A percentile compares a stretch with the other conserved stretches of the same genome.
phyloP scores from a whole-genome alignment of 306 rosid genomes.

The Cyclanthera cordifolia region DNA sequence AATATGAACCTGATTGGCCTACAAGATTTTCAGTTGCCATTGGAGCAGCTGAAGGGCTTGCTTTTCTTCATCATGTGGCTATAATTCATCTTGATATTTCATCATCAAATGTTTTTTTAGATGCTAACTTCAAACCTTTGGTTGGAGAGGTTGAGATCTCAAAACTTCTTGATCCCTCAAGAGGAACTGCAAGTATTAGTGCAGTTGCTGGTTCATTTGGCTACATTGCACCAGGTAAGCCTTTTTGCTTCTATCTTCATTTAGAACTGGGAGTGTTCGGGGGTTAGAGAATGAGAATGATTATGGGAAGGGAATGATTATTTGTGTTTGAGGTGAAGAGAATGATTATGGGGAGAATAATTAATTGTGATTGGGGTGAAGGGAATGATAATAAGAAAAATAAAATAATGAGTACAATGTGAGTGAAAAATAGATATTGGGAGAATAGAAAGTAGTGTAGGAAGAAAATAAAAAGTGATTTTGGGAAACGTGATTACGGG shows the following conservation, averaged over 20 bases:
- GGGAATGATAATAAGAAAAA: no score
- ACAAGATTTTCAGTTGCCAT: conserved; percentile 69
- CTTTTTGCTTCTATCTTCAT: conserved; percentile 3
- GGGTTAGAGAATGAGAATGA: no score
- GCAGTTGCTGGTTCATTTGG: conserved; percentile 99
- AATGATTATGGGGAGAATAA: no score
- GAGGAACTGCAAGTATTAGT: conserved; percentile 93
- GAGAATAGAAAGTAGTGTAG: no score
- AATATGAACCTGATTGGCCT: conserved; percentile 91
- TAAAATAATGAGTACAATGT: no score
- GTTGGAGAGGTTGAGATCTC: conserved; percentile 94
- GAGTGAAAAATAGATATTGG: no score
- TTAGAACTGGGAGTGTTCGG: no score
- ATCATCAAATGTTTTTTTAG: conserved; percentile 72
- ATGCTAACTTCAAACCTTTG: conserved; percentile 72
- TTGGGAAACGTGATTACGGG: no score
- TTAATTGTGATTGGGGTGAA: no score
- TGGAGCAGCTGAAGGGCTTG: conserved; percentile 89
- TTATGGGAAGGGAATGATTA: no score
- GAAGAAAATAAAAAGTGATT: no score
- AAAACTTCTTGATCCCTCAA: conserved; percentile 85
- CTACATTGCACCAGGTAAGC: conserved; percentile 97
- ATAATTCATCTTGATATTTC: conserved; percentile 95
- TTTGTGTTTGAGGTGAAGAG: no score
- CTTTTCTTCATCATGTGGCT: conserved; percentile 88